Percentiles rank a stretch among this genome's conserved stretches.
phyloP scores from a whole-genome alignment of 179 eudicot species.

The Patellifolia procumbens region DNA sequence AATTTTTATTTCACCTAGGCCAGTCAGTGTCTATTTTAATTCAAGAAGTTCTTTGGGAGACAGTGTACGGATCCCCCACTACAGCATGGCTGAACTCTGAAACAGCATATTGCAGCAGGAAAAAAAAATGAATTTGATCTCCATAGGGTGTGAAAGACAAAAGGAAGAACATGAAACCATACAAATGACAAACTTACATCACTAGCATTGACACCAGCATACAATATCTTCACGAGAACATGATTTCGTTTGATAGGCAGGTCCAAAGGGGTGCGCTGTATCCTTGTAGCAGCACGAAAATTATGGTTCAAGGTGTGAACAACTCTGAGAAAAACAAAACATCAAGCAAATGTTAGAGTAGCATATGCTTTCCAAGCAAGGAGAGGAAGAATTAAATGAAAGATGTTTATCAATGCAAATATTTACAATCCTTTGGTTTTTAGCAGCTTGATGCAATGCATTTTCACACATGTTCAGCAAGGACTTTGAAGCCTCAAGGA shows the following conservation, averaged over 20 bases:
- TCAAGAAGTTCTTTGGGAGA: background rate
- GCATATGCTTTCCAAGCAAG: background rate
- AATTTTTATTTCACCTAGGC: background rate
- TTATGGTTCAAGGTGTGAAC: constrained; percentile 84
- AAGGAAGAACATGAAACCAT: background rate
- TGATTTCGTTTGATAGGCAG: constrained; percentile 70
- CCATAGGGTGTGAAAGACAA: background rate
- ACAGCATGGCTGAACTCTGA: too few species aligned
- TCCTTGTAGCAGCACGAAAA: constrained; percentile 81
- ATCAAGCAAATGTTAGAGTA: constrained; percentile 23
- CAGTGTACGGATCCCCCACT: too few species aligned
- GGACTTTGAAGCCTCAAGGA: background rate
- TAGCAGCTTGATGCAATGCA: background rate
- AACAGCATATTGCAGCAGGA: too few species aligned
- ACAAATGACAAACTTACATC: constrained; percentile 70
- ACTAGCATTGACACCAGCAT: constrained; percentile 98
- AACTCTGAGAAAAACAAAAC: constrained; percentile 47
- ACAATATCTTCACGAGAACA: constrained; percentile 73
- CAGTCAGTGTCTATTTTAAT: background rate
- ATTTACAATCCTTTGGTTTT: background rate
- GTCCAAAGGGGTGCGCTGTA: constrained; percentile 53
- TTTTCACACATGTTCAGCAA: background rate
- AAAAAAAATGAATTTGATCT: too few species aligned
- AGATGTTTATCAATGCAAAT: background rate
- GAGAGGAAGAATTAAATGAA: background rate